Conservation (phyloP, 2,329 filamentous ascomycete species). For the Paraconiothyrium brasiliense region DNA sequence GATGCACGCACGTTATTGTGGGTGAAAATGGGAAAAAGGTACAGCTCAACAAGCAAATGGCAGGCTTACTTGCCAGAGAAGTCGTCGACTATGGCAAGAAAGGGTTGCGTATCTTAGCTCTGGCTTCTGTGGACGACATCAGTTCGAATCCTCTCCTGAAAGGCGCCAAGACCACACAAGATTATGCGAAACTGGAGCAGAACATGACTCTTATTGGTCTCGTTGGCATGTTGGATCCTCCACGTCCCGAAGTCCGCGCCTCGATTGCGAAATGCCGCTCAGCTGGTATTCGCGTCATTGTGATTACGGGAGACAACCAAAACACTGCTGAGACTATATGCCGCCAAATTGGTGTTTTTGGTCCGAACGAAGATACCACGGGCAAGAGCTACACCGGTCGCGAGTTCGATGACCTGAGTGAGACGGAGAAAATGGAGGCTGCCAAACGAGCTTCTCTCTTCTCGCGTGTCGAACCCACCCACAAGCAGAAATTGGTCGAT, state of each 20-base stretch:
- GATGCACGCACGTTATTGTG: slow-evolving; percentile 83
- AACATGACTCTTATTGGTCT: slow-evolving; percentile 94
- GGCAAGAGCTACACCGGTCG: slow-evolving; percentile 96
- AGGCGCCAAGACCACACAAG: slow-evolving; percentile 80
- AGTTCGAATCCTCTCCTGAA: slow-evolving; percentile 73
- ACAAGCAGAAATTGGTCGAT: slow-evolving; percentile 98
- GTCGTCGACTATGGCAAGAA: slow-evolving; percentile 89
- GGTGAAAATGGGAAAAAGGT: slow-evolving; percentile 83
- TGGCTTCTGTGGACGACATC: slow-evolving; percentile 84
- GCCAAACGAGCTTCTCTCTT: slow-evolving; percentile 89
- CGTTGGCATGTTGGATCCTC: slow-evolving; percentile 95
- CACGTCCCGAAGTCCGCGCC: slow-evolving; percentile 85
- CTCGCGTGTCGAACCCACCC: slow-evolving; percentile 91
- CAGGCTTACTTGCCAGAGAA: slow-evolving; percentile 77
- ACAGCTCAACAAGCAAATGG: slow-evolving; percentile 73
- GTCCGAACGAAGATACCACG: slow-evolving; percentile 77
- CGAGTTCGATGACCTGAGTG: slow-evolving; percentile 87
- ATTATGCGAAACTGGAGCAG: slow-evolving; percentile 90
- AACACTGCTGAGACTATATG: slow-evolving; percentile 98
- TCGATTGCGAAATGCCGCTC: slow-evolving; percentile 90
- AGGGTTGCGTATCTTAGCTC: slow-evolving; percentile 92
- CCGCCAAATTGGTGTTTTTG: slow-evolving; percentile 95
- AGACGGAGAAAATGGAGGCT: slow-evolving; percentile 81
- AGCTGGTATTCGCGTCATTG: slow-evolving; percentile 94
- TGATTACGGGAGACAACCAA: slow-evolving; percentile 97